Evolutionary conservation across 2,329 filamentous ascomycete species (phyloP).

Genomic region (Fusarium sp.): DNA sequence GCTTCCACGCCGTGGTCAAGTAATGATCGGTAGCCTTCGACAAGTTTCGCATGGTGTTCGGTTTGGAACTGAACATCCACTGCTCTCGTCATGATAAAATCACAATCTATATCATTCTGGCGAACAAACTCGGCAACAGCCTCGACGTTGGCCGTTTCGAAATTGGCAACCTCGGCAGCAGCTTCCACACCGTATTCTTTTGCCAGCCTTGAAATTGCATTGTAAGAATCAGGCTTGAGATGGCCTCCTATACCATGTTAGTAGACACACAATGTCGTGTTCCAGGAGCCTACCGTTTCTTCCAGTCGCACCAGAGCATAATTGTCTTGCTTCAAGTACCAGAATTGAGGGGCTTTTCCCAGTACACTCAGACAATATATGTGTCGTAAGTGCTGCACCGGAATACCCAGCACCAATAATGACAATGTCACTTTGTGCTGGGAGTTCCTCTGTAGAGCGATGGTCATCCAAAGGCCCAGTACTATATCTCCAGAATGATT

Average conservation of each 20-base stretch:
- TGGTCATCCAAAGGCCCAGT: constrained; percentile 6
- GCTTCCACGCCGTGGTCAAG: constrained; percentile 33
- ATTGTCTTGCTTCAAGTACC: constrained; percentile 53
- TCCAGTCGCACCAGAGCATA: constrained; percentile 57
- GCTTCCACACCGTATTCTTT: constrained; percentile 33
- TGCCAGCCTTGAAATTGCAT: not conserved
- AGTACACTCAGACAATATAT: constrained; percentile 50
- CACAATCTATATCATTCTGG: constrained; percentile 58
- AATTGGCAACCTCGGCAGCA: constrained; percentile 40
- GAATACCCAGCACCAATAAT: constrained; percentile 64
- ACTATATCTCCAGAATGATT: constrained; percentile 26
- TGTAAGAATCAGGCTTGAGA: constrained; percentile 39
- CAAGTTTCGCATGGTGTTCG: constrained; percentile 43
- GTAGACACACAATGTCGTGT: fast-evolving
- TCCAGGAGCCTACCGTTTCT: constrained; percentile 49
- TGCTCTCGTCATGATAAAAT: constrained; percentile 59
- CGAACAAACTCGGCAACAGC: constrained; percentile 54
- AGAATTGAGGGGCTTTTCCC: constrained; percentile 45
- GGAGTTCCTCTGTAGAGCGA: constrained; percentile 45
- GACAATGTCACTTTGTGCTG: constrained; percentile 58
- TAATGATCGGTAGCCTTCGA: constrained; percentile 51
- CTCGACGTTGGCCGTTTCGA: constrained; percentile 31
- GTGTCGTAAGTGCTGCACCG: constrained; percentile 59
- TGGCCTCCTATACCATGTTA: constrained; percentile 23
- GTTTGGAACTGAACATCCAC: constrained; percentile 54